Percentiles rank a stretch among this genome's conserved stretches.
phyloP scores from a whole-genome alignment of 2,329 filamentous ascomycete species.

The Graphiopsis chlorocephala region DNA sequence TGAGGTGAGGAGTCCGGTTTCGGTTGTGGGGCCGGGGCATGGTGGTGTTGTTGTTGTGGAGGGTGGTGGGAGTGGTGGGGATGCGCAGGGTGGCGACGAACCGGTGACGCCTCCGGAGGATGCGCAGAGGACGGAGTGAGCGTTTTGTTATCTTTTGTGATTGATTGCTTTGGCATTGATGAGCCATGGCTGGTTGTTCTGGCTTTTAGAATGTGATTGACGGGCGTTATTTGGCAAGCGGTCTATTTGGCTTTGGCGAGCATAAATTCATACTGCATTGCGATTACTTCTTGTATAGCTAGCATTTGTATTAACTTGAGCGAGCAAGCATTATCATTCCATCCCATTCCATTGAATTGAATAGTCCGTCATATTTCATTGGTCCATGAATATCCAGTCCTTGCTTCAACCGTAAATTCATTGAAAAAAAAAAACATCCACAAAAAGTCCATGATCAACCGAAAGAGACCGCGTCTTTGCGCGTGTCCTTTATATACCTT shows the following conservation, averaged over 20 bases:
- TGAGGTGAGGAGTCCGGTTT: conserved; percentile 12
- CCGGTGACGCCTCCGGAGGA: conserved; percentile 21
- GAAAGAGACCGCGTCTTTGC: background rate
- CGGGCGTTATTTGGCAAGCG: background rate
- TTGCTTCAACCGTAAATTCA: background rate
- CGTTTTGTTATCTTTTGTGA: background rate
- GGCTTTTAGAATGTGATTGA: background rate
- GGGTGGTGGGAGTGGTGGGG: background rate
- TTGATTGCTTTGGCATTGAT: background rate
- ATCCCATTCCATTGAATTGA: background rate
- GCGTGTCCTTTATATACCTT: background rate
- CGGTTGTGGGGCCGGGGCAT: conserved; percentile 9
- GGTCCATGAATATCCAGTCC: no score
- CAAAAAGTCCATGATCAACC: background rate
- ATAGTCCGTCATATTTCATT: background rate
- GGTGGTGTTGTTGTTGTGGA: background rate
- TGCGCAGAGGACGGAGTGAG: background rate
- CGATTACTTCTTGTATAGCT: background rate
- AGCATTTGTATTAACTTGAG: background rate
- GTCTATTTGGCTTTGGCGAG: background rate
- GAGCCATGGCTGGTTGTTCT: background rate
- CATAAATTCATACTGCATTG: background rate
- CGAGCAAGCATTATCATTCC: background rate
- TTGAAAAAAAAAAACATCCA: background rate
- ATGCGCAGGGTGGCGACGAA: conserved; percentile 15